Percentiles rank a stretch among this genome's conserved stretches.
phyloP scores from a whole-genome alignment of 1,139 yeast genomes.

The Geotrichum bryndzae region DNA sequence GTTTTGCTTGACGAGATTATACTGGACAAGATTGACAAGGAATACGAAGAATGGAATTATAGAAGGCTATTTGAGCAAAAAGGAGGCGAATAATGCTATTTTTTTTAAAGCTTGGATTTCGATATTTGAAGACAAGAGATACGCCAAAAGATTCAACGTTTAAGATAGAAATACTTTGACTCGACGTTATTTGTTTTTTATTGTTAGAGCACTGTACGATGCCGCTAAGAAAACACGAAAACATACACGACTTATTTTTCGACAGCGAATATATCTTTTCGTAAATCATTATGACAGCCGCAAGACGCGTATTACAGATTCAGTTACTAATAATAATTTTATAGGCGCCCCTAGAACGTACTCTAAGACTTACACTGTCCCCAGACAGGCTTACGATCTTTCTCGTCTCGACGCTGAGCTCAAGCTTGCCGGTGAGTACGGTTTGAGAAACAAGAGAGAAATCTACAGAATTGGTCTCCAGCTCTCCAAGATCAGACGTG shows the following conservation, averaged over 20 bases:
- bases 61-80: neutral
- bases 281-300: neutral
- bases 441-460: slow-evolving; percentile 99
- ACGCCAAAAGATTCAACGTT: too few species aligned
- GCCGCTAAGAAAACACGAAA: neutral
- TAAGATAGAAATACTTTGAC: neutral
- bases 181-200: neutral
- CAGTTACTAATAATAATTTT: neutral
- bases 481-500: slow-evolving; percentile 99
- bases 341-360: slow-evolving; percentile 75
- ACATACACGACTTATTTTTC: neutral
- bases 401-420: slow-evolving; percentile 99
- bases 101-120: too few species aligned
- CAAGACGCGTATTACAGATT: neutral
- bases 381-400: slow-evolving; percentile 98
- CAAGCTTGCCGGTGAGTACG: slow-evolving; percentile 99
- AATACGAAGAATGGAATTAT: neutral
- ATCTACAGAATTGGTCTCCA: slow-evolving; percentile 98
- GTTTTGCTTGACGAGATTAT: neutral
- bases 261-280: neutral
- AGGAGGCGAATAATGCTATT: neutral
- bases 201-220: neutral
- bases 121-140: too few species aligned
- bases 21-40: neutral
- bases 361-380: slow-evolving; percentile 99